Percentiles rank a stretch among this genome's conserved stretches.
These are phyloP conservation scores for Geum urbanum DNA, from an alignment of 306 rosid species.

Conservation along the genomic window DNA sequence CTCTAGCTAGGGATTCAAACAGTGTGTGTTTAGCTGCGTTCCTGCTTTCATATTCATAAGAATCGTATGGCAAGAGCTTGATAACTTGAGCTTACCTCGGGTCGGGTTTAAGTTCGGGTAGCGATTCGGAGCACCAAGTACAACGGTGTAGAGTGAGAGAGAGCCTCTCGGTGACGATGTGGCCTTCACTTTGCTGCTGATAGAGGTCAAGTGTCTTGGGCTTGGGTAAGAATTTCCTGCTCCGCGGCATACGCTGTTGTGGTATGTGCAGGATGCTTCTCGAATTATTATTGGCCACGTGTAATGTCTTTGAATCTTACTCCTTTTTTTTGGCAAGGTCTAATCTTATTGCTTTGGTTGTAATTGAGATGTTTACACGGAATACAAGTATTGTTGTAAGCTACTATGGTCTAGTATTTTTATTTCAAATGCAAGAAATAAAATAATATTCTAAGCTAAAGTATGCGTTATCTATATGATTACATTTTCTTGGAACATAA, in stretches of 20 bases:
- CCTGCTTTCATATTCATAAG: background rate
- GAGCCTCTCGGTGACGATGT: background rate
- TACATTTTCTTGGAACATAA: no score
- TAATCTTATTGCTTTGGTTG: no score
- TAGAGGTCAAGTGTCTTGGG: background rate
- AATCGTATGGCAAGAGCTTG: background rate
- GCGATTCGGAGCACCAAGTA: constrained; percentile 5
- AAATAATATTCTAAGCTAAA: no score
- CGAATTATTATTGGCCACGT: background rate
- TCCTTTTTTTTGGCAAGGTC: no score
- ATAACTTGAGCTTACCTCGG: constrained; percentile 3
- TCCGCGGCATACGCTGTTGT: background rate
- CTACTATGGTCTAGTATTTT: no score
- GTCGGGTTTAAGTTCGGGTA: constrained; percentile 8
- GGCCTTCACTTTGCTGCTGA: background rate
- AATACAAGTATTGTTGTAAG: no score
- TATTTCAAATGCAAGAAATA: no score
- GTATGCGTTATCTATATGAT: no score
- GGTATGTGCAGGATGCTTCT: background rate
- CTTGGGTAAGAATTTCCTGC: background rate
- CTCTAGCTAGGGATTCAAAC: background rate
- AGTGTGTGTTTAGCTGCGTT: background rate
- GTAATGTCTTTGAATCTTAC: no score
- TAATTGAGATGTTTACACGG: no score
- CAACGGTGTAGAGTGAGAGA: background rate